These are phyloP conservation scores for Meyerozyma sp. DNA, from an alignment of 1,139 yeast species.

Conservation along the genomic window DNA sequence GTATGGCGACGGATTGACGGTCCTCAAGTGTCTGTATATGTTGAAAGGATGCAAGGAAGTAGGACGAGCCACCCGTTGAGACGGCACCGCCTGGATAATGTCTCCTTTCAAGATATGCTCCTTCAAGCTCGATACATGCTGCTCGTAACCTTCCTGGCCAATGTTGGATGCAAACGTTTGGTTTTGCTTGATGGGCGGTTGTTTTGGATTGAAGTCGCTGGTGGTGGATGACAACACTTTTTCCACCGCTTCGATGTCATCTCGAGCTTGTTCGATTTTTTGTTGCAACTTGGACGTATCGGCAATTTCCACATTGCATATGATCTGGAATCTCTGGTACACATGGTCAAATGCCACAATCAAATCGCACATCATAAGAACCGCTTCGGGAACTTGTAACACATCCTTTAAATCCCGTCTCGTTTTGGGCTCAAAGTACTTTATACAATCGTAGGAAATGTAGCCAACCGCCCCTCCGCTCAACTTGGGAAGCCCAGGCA, in stretches of 20 bases:
- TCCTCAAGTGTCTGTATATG: slow-evolving; percentile 86
- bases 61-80: slow-evolving; percentile 93
- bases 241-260: slow-evolving; percentile 55
- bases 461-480: slow-evolving; percentile 98
- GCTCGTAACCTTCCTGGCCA: slow-evolving; percentile 90
- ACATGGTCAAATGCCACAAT: slow-evolving; percentile 92
- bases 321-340: slow-evolving; percentile 84
- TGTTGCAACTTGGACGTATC: slow-evolving; percentile 34
- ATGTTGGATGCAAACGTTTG: slow-evolving; percentile 79
- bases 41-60: slow-evolving; percentile 95
- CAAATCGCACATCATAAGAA: slow-evolving; percentile 84
- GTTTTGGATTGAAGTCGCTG: slow-evolving; percentile 44
- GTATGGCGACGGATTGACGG: slow-evolving; percentile 96
- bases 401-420: slow-evolving; percentile 70
- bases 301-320: slow-evolving; percentile 66
- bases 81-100: slow-evolving; percentile 95
- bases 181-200: slow-evolving; percentile 59
- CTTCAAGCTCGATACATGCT: slow-evolving; percentile 69
- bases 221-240: slow-evolving; percentile 37
- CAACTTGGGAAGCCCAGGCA: slow-evolving; percentile 77
- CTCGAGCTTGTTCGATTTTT: slow-evolving; percentile 52
- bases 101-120: slow-evolving; percentile 85
- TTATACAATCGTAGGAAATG: slow-evolving; percentile 91
- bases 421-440: slow-evolving; percentile 92
- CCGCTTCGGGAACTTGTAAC: slow-evolving; percentile 82